phyloP scores from a whole-genome alignment of 164 flowering plant species.

The Nymphaea thermarum region DNA sequence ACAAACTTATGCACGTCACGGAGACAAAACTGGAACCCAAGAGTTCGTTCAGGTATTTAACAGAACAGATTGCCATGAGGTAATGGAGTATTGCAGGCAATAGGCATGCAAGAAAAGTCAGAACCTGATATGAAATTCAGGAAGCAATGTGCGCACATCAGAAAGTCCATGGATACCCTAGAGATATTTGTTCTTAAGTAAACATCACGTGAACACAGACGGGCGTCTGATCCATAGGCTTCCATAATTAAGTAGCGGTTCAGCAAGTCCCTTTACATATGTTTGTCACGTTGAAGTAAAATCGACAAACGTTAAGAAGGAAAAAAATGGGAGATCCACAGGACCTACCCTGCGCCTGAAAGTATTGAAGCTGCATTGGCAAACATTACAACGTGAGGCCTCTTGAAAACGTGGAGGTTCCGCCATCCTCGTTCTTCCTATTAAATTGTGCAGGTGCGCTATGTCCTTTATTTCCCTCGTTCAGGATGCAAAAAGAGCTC shows the following conservation, averaged over 20 bases:
- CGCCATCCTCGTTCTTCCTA: not conserved
- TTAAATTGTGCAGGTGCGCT: not conserved
- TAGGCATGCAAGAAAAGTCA: not conserved
- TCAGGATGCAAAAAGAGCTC: not conserved
- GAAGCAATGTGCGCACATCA: too few species aligned
- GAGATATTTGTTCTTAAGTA: too few species aligned
- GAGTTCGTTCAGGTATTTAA: too few species aligned
- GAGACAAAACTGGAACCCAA: too few species aligned
- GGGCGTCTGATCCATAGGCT: not conserved
- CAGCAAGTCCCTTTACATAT: too few species aligned
- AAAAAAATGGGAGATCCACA: not conserved
- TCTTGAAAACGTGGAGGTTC: conserved; percentile 91
- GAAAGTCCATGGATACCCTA: too few species aligned
- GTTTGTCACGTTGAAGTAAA: too few species aligned
- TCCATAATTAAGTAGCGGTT: not conserved
- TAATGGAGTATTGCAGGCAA: not conserved
- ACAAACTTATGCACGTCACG: too few species aligned
- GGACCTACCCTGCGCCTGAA: conserved; percentile 66
- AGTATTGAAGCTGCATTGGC: conserved; percentile 94
- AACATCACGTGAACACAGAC: not conserved
- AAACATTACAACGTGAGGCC: conserved; percentile 78
- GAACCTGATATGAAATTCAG: too few species aligned
- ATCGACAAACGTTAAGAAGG: not conserved
- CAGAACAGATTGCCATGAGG: not conserved
- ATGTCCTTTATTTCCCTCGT: not conserved